Base-by-base conservation (phyloP, 208 protist species). In the Acanthamoeba sp. region DNA sequence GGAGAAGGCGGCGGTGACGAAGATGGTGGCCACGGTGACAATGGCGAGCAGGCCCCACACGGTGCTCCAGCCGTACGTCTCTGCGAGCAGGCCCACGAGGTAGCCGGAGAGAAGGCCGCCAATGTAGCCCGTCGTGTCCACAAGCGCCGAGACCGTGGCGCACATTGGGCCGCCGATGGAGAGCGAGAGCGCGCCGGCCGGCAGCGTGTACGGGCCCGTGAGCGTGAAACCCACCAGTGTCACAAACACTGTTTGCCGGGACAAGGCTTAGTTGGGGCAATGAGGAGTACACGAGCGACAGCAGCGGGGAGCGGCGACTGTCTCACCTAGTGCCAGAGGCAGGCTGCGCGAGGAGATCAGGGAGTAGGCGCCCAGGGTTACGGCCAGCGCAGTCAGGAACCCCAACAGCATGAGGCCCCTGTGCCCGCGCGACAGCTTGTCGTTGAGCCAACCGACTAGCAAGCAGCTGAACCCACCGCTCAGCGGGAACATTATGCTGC, bases 391-490 rank as follows among this genome's bases (percentile, higher is more conserved):
- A 10, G n/a, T n/a, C 55, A 91, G 24, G 38, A 91, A 76, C 6
- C 10, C 62, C 34, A 91, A 6, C 29, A 91, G 36, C 85, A 91
- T 91, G 85, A 91, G 20, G 45, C 85, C 85, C 14, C 85, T 20
- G 16, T 24, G 22, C 18, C 9, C 55, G 20, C 85, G 52, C 22
- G 85, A 52, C 57, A 91, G 55, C 34, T 29, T 62, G 55, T 91
- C 85, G 85, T 91, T 91, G 52, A 91, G 85, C 85, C 85, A 91
- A 3, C 85, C 85, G 3, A 91, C 57, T 3, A 91, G 27, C 57
- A 91, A 24, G 71, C 85, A 76, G 38, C 85, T 91, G 85, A 91
- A 91, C 10, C 85, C 85, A 6, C 85, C 85, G 42, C n/a, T 91
- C 1, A 91, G 85, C 22, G 85, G 85, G 62, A 91, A 91, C 85